phyloP scores from a whole-genome alignment of 2,329 filamentous ascomycete genomes.

The Calonectria hawksworthii region DNA sequence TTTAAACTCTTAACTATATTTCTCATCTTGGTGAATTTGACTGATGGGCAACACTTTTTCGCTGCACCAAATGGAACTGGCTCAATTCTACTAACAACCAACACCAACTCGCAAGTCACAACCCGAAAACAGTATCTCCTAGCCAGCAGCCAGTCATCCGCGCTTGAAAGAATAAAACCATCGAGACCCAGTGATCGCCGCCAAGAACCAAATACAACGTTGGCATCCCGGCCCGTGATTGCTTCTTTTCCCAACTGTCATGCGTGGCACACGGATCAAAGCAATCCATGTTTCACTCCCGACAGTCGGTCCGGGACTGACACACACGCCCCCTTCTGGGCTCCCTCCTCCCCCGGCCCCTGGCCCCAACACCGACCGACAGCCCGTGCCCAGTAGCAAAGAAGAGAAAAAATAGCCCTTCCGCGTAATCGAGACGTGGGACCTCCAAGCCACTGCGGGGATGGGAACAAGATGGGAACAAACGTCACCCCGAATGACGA shows the following conservation, averaged over 20 bases:
- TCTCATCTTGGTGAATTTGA: background rate
- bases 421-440: slow-evolving; percentile 8
- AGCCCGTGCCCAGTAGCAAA: background rate
- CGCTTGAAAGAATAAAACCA: background rate
- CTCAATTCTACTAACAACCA: no score
- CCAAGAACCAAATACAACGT: background rate
- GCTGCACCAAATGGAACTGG: no score
- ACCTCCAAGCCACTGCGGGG: background rate
- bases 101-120: background rate
- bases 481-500: slow-evolving; percentile 2
- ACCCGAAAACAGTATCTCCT: background rate
- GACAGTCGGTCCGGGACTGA: background rate
- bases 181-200: background rate
- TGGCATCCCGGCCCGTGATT: background rate
- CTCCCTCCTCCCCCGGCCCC: background rate
- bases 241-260: background rate
- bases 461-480: slow-evolving; percentile 7
- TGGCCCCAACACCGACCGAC: background rate
- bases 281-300: background rate
- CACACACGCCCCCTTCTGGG: background rate
- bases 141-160: background rate
- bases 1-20: background rate
- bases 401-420: background rate
- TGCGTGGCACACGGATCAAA: background rate
- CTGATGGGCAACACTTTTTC: background rate